These are phyloP conservation scores for Coemansia sp. DNA, from an alignment of 192 early-diverging fungal species.

Conservation along the genomic window DNA sequence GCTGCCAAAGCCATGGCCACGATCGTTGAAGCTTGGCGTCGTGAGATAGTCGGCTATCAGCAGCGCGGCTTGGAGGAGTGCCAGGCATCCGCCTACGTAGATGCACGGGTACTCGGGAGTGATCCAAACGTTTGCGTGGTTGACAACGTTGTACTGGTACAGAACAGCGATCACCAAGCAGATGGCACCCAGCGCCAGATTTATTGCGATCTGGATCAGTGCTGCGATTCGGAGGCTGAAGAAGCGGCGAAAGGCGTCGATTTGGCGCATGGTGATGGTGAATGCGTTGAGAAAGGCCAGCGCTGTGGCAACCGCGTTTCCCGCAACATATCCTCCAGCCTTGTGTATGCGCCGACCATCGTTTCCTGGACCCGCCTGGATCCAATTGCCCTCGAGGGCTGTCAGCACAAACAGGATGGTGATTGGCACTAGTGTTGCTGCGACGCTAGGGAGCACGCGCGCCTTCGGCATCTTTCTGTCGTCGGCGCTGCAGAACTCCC, in stretches of 20 bases:
- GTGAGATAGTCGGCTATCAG: conserved; percentile 33
- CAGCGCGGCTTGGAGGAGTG: conserved; percentile 36
- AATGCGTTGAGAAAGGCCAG: conserved; percentile 48
- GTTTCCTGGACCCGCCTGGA: conserved; percentile 31
- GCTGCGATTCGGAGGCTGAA: conserved; percentile 28
- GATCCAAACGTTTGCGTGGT: conserved; percentile 34
- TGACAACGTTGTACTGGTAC: conserved; percentile 49
- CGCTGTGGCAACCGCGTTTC: conserved; percentile 42
- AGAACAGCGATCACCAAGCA: conserved; percentile 36
- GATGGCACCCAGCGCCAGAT: conserved; percentile 40
- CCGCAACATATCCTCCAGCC: conserved; percentile 45
- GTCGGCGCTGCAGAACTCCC: conserved; percentile 32
- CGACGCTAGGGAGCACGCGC: conserved; percentile 46
- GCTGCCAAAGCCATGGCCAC: conserved; percentile 43
- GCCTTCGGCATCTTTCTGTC: conserved; percentile 32
- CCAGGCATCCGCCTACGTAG: conserved; percentile 42
- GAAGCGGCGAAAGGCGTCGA: conserved; percentile 20
- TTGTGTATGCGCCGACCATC: conserved; percentile 32
- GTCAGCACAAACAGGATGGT: conserved; percentile 50
- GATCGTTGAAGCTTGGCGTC: conserved; percentile 46
- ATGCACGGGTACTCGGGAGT: conserved; percentile 52
- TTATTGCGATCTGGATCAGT: conserved; percentile 32
- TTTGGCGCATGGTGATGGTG: conserved; percentile 36
- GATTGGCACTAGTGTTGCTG: conserved; percentile 40
- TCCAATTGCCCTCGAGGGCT: conserved; percentile 51